phyloP scores from a whole-genome alignment of 2,329 filamentous ascomycete genomes.

The Colletotrichum phormii region DNA sequence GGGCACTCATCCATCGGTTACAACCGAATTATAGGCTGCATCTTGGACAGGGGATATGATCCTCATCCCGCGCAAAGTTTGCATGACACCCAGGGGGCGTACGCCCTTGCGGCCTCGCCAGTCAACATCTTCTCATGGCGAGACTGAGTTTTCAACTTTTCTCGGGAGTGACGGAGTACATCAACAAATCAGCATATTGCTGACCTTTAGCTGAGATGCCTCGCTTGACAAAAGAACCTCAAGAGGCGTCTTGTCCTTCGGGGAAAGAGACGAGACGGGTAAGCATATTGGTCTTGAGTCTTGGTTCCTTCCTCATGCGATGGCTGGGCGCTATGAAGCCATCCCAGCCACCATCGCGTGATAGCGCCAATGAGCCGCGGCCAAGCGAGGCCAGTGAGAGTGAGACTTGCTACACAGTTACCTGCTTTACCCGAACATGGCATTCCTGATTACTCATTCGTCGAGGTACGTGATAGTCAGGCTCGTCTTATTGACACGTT shows the following conservation, averaged over 20 bases:
- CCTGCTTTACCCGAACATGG: background rate
- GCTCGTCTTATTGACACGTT: too few species aligned
- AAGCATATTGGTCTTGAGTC: background rate
- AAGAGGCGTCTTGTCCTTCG: background rate
- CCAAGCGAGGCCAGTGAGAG: conserved; percentile 8
- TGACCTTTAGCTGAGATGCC: background rate
- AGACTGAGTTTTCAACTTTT: background rate
- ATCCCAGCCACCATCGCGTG: conserved; percentile 27
- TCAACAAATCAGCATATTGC: conserved; percentile 13
- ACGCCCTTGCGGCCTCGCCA: background rate
- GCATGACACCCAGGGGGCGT: background rate
- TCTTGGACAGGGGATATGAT: conserved; percentile 3
- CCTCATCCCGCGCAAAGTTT: conserved; percentile 17
- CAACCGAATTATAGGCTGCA: conserved; percentile 22
- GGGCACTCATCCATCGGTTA: background rate
- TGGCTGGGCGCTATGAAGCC: conserved; percentile 24
- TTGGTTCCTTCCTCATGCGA: conserved; percentile 30
- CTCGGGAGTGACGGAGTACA: background rate
- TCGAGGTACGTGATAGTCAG: too few species aligned
- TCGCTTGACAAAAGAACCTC: background rate
- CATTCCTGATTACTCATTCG: background rate
- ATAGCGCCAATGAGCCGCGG: conserved; percentile 22
- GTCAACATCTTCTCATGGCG: background rate
- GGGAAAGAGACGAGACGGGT: conserved; percentile 15
- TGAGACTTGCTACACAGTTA: background rate